Percentiles rank a stretch among this genome's conserved stretches.
Evolutionary conservation across 73 alveolate species (phyloP).

Genomic region (Stentor coeruleus): DNA sequence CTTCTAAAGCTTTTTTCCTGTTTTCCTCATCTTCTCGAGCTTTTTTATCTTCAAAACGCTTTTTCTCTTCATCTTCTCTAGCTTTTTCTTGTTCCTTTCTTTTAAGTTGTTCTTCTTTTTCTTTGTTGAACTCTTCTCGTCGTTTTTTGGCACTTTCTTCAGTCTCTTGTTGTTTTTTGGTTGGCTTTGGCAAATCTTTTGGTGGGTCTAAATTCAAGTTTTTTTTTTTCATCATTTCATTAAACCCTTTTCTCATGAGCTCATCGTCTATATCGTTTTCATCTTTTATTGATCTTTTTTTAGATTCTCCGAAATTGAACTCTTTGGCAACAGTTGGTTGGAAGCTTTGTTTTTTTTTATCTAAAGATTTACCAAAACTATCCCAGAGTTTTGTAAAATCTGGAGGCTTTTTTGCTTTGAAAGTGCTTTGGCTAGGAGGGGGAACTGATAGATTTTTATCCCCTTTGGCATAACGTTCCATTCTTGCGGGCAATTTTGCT

Average conservation of each 20-base stretch:
- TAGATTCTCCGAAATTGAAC: slow-evolving; percentile 59
- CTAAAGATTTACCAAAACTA: slow-evolving; percentile 59
- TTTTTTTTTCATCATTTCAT: slow-evolving; percentile 48
- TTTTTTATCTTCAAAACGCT: not conserved
- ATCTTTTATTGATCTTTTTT: slow-evolving; percentile 48
- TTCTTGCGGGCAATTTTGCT: slow-evolving; percentile 85
- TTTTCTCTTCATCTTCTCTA: not conserved
- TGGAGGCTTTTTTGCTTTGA: slow-evolving; percentile 70
- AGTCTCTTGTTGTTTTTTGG: slow-evolving; percentile 62
- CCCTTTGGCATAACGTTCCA: slow-evolving; percentile 81
- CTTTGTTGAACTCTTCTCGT: slow-evolving; percentile 63
- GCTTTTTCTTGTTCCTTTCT: slow-evolving; percentile 66
- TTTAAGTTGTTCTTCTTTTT: slow-evolving; percentile 39
- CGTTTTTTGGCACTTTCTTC: slow-evolving; percentile 51
- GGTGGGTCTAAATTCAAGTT: slow-evolving; percentile 35
- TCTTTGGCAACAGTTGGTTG: slow-evolving; percentile 63
- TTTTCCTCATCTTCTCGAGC: not conserved
- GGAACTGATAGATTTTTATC: slow-evolving; percentile 57
- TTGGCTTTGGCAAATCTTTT: slow-evolving; percentile 41
- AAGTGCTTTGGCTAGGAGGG: slow-evolving; percentile 37
- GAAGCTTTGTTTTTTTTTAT: slow-evolving; percentile 57
- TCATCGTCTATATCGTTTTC: slow-evolving; percentile 67
- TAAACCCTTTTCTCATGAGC: slow-evolving; percentile 46
- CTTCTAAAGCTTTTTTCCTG: not conserved
- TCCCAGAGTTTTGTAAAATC: slow-evolving; percentile 65